Conservation (phyloP, 257 asterid genomes). For the Voacanga thouarsii region DNA sequence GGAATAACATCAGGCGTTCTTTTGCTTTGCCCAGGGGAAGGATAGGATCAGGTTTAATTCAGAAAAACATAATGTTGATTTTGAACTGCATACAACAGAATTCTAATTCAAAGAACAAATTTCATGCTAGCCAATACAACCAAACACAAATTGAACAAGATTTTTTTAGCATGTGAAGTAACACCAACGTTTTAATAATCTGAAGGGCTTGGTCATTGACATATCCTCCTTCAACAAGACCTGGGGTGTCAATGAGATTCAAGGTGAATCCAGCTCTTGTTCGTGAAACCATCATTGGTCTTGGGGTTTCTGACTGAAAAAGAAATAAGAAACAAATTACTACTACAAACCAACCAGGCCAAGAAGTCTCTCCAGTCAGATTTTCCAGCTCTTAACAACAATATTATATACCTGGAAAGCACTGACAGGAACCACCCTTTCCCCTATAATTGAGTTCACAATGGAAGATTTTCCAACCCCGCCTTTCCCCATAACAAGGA, state of each 20-base stretch:
- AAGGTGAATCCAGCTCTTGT: conserved; percentile 80
- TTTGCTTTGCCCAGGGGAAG: neutral
- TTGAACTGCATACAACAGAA: neutral
- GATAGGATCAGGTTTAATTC: neutral
- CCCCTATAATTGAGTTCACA: conserved; percentile 84
- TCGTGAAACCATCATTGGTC: conserved; percentile 95
- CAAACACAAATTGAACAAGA: too few species aligned
- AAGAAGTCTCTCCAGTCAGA: conserved; percentile 1
- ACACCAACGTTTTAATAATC: conserved; percentile 68
- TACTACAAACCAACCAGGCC: conserved; percentile 1
- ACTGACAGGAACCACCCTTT: conserved; percentile 85
- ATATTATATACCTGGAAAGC: conserved; percentile 74
- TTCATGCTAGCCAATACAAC: neutral
- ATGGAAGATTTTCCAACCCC: conserved; percentile 99
- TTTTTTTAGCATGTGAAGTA: neutral
- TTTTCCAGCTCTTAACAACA: conserved; percentile 13
- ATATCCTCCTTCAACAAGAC: conserved; percentile 94
- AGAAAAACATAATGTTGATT: neutral
- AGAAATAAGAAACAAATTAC: neutral
- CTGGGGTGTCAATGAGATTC: conserved; percentile 91
- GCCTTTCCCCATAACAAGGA: conserved; percentile 96
- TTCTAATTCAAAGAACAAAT: neutral
- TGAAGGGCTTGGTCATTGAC: conserved; percentile 80
- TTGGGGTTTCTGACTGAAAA: conserved; percentile 82
- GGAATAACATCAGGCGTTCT: neutral